Evolutionary conservation across 108 stramenopile species (phyloP), one percentile per base, ranked within the genome.

Genomic region (Parmales sp.): DNA sequence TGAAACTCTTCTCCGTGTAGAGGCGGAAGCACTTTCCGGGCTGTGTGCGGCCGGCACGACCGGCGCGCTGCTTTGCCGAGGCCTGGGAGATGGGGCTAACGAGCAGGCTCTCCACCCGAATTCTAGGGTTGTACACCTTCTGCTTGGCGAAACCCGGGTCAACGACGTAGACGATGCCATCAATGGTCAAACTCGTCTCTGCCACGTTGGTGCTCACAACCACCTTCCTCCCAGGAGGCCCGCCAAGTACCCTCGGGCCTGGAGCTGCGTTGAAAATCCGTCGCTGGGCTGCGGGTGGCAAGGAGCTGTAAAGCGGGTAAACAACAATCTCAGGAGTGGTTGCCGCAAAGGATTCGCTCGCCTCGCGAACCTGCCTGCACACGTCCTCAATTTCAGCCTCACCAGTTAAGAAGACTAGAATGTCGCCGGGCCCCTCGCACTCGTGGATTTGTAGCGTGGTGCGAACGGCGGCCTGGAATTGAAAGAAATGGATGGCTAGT

Each of bases 61-160:
- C 94, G 45, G 85, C 73, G 34, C 94, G 72, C 74, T 99, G 98
- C 64, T 95, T 77, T 1, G 98, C 96, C 49, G 87, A 89, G 19
- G 98, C 98, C 38, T 90, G 79, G 11, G 95, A 96, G 51, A 99
- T 99, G 37, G 98, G 98, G 37, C 91, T 90, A 0, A 98, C 97
- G 70, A 99, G 80, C 43, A 99, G 82, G 5, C 91, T 93, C 72
- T 99, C 98, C 18, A 98, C 97, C 6, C 98, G 91, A 39, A 96
- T 91, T 11, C 97, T 82, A 6, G 98, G 98, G 76, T 99, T 99
- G 88, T 95, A 99, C 8, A 99, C 94, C 83, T 99, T 99, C 81
- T 99, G 98, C 78, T 98, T 99, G 44, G 86, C 88, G 65, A 99
- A 98, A 29, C 98, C 97, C 9, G 98, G 96, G 76, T 99, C 98